Evolutionary conservation across 2,329 filamentous ascomycete genomes (phyloP), one percentile per base, ranked within the genome.

Genomic region (Chrysosporium keratinophilum): DNA sequence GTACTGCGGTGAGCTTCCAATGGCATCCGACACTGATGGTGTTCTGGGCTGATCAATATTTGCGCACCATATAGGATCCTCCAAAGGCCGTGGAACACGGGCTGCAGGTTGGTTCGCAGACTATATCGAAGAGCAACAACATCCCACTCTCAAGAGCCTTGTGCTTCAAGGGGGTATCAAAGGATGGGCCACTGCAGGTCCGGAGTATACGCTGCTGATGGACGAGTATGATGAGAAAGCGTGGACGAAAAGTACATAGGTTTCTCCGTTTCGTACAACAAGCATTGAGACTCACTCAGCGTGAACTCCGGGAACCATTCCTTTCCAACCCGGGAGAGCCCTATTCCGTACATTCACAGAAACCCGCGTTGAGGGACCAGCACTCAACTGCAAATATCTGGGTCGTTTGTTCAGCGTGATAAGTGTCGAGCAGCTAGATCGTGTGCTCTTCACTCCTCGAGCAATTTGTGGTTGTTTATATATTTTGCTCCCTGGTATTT

Each of bases 61-160:
- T 40, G 37, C 11, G 20, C 23, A 42, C 41, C 34, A 6, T 31
- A 37, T 51, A 82, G 79, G 74, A 2, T 81, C 79, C 1, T 81
- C 76, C 1, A 58, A 58, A 2, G 79, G 78, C 3, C 74, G 79
- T 2, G 80, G 78, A 1, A 74, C 69, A 2, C 71, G 78, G 15
- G 73, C 76, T 1, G 77, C 76, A 1, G 72, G 69, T 5, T 82
- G 78, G 78, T 77, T 82, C 60, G 69, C 67, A 3, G 79, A 82
- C 61, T 69, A 78, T 55, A 63, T 81, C 28, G 60, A 64, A 2
- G 67, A 73, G 0, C 56, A 74, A 57, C 20, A 17, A 14, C 10
- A 31, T 34, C 9, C 43, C 11, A 34, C 20, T 5, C 12, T 46
- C 10, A 28, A 46, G 12, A 80, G 78, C 57, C 52, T 78, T 28